Conservation (phyloP, 768 basidiomycete genomes). For the Galerina sulciceps region DNA sequence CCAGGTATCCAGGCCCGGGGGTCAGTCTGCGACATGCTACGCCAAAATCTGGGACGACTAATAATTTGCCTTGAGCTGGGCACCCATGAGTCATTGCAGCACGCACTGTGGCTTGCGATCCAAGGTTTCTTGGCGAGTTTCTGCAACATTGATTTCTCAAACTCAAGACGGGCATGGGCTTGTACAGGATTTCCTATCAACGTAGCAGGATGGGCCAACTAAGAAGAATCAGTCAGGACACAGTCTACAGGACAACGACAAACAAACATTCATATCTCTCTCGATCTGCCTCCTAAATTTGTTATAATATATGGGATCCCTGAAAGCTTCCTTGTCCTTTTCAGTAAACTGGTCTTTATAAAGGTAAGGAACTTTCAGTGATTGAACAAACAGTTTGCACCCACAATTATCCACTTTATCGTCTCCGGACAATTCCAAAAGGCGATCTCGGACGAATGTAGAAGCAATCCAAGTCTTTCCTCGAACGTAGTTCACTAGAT, state of each 20-base stretch:
- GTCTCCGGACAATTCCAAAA: constrained; percentile 42
- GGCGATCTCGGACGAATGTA: constrained; percentile 44
- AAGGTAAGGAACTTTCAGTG: background rate
- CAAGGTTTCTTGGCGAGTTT: constrained; percentile 59
- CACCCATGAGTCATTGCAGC: background rate
- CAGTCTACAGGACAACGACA: background rate
- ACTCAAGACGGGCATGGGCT: constrained; percentile 34
- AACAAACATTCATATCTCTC: constrained; percentile 50
- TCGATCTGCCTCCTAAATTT: constrained; percentile 54
- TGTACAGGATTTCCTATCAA: constrained; percentile 43
- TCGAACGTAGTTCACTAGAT: constrained; percentile 59
- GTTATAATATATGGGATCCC: constrained; percentile 51
- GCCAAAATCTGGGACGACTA: constrained; percentile 64
- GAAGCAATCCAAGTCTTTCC: constrained; percentile 62
- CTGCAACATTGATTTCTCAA: constrained; percentile 50
- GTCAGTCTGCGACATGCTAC: constrained; percentile 68
- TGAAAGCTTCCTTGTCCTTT: constrained; percentile 52
- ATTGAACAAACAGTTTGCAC: background rate
- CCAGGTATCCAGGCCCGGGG: constrained; percentile 70
- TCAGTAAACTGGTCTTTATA: constrained; percentile 51
- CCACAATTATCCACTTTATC: constrained; percentile 48
- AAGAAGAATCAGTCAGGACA: background rate
- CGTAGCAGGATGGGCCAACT: constrained; percentile 47
- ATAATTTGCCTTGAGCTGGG: background rate
- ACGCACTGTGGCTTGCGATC: constrained; percentile 60